Percentiles rank a stretch among this genome's conserved stretches.
These are phyloP conservation scores for Leccinum boreale DNA, from an alignment of 768 basidiomycete genomes.

Conservation along the genomic window DNA sequence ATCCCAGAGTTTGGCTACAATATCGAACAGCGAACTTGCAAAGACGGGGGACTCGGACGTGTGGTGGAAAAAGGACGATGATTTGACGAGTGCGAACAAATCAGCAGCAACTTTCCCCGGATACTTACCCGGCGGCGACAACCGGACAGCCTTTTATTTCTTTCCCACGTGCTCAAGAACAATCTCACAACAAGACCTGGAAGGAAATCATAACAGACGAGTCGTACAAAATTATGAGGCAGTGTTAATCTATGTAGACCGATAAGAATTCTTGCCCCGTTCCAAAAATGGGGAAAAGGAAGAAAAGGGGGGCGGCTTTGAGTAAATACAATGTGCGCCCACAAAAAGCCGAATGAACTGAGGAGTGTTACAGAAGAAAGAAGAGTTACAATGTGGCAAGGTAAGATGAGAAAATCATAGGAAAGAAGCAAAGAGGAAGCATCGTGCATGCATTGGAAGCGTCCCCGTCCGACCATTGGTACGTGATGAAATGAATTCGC, in stretches of 20 bases:
- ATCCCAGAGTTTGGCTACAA: neutral
- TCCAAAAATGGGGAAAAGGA: constrained; percentile 15
- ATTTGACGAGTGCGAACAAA: neutral
- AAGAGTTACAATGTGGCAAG: constrained; percentile 9
- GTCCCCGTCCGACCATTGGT: constrained; percentile 21
- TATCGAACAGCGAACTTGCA: neutral
- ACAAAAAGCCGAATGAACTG: neutral
- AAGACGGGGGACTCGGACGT: neutral
- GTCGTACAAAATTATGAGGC: constrained; percentile 24
- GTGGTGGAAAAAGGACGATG: neutral
- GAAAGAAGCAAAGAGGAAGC: neutral
- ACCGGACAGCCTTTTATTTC: neutral
- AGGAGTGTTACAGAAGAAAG: constrained; percentile 4
- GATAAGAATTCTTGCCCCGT: constrained; percentile 17
- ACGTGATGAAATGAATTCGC: constrained; percentile 5
- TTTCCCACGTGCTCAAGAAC: constrained; percentile 16
- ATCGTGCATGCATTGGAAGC: constrained; percentile 10
- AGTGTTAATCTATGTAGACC: constrained; percentile 28
- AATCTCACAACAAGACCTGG: neutral
- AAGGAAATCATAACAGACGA: neutral
- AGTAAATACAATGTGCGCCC: constrained; percentile 16
- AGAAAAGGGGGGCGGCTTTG: constrained; percentile 1
- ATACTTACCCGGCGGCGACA: neutral
- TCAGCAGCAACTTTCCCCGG: neutral
- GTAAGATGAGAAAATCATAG: neutral